Conservation (phyloP, 2,329 filamentous ascomycete genomes). For the Verticillium longisporum region DNA sequence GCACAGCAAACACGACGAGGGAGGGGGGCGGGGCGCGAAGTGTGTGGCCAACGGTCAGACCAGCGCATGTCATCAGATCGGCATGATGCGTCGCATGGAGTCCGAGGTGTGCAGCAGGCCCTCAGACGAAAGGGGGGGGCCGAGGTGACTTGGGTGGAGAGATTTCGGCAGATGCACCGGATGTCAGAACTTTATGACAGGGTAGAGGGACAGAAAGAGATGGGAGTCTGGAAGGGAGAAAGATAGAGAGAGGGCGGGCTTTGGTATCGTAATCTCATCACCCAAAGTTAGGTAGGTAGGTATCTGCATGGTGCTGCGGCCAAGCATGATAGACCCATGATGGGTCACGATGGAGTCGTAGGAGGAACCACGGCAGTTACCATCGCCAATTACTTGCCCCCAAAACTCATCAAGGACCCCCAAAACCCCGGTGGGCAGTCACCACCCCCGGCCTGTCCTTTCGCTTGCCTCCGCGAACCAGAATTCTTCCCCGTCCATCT, state of each 20-base stretch:
- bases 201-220: too few relatives aligned
- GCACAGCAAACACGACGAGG: background rate
- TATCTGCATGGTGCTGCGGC: background rate
- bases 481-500: background rate
- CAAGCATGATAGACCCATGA: background rate
- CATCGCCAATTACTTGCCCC: background rate
- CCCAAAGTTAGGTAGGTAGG: background rate
- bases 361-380: background rate
- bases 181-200: background rate
- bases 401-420: background rate
- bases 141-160: background rate
- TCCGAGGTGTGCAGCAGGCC: background rate
- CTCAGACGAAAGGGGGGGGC: background rate
- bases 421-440: background rate
- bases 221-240: too few relatives aligned
- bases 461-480: background rate
- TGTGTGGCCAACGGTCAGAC: background rate
- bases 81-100: background rate
- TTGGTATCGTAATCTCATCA: background rate
- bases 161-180: background rate
- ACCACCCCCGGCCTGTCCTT: background rate
- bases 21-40: background rate
- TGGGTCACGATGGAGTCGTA: background rate
- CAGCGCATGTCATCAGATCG: background rate
- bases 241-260: background rate